A percentile compares a stretch with the other conserved stretches of the same genome.
Conservation (phyloP, 2,329 filamentous ascomycete genomes). For the Plenodomus biglobosus region DNA sequence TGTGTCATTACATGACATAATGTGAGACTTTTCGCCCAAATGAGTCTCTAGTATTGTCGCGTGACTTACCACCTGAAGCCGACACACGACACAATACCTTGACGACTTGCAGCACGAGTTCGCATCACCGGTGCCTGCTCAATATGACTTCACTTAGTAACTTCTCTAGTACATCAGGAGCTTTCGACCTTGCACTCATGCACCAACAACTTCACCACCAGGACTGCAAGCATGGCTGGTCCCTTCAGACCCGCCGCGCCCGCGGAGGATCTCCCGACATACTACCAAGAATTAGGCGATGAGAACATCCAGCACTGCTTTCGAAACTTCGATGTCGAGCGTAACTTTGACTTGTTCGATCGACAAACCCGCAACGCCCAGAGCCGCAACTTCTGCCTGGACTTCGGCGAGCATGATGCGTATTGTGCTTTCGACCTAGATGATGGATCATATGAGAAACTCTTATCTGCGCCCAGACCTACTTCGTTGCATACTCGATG, state of each 20-base stretch:
- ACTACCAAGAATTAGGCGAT: constrained; percentile 40
- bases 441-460: constrained; percentile 45
- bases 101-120: not conserved
- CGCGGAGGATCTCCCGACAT: constrained; percentile 35
- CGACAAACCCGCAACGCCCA: constrained; percentile 44
- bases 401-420: constrained; percentile 61
- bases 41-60: not conserved
- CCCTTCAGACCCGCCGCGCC: constrained; percentile 33
- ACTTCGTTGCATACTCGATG: constrained; percentile 62
- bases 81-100: not conserved
- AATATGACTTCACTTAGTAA: not conserved
- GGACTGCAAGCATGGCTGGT: constrained; percentile 22
- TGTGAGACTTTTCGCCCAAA: not conserved
- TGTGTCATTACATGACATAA: not conserved
- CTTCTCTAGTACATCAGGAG: not conserved
- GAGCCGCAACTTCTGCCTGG: constrained; percentile 64
- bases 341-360: constrained; percentile 52
- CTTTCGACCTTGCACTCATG: not conserved
- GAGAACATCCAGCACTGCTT: constrained; percentile 47
- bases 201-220: not conserved
- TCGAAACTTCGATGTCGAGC: constrained; percentile 56
- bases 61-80: not conserved
- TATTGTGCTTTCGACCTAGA: constrained; percentile 59
- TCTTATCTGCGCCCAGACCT: constrained; percentile 47
- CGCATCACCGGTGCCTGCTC: not conserved